These are phyloP conservation scores for Umbelopsis isabellina DNA, from an alignment of 192 early-diverging fungal species.

Conservation along the genomic window DNA sequence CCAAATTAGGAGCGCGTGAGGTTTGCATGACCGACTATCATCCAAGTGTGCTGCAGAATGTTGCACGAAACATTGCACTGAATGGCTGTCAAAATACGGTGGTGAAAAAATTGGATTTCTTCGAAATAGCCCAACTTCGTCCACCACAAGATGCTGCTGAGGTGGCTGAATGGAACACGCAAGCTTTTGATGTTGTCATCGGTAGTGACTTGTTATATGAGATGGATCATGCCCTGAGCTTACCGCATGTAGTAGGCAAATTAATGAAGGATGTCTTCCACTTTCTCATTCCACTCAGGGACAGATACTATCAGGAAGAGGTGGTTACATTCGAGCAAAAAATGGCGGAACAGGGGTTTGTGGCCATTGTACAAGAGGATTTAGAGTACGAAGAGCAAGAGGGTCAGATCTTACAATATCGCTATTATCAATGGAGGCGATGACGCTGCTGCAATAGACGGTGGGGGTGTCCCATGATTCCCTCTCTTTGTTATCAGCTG, in stretches of 20 bases:
- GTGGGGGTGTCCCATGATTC: background rate
- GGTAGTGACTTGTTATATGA: constrained; percentile 58
- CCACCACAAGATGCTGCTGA: background rate
- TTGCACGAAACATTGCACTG: constrained; percentile 44
- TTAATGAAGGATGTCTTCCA: constrained; percentile 49
- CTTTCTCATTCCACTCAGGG: constrained; percentile 55
- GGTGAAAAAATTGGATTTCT: constrained; percentile 47
- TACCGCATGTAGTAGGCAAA: constrained; percentile 50
- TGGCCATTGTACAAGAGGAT: background rate
- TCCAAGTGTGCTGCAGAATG: constrained; percentile 50
- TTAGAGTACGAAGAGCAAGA: constrained; percentile 16
- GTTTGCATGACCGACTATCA: constrained; percentile 56
- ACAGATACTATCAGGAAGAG: constrained; percentile 45
- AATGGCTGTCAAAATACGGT: constrained; percentile 27
- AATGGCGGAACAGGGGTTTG: constrained; percentile 47
- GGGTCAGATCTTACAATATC: background rate
- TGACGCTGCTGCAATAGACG: background rate
- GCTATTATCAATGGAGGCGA: constrained; percentile 19
- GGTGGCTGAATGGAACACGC: constrained; percentile 7
- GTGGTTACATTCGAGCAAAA: constrained; percentile 51
- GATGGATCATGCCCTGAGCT: constrained; percentile 53
- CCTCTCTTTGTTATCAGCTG: background rate
- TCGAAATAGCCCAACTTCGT: constrained; percentile 38
- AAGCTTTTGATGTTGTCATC: constrained; percentile 45
- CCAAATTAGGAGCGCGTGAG: constrained; percentile 42